A percentile compares a stretch with the other conserved stretches of the same genome.
Conservation (phyloP, 106 monocot species). For the Dioscorea alata region DNA sequence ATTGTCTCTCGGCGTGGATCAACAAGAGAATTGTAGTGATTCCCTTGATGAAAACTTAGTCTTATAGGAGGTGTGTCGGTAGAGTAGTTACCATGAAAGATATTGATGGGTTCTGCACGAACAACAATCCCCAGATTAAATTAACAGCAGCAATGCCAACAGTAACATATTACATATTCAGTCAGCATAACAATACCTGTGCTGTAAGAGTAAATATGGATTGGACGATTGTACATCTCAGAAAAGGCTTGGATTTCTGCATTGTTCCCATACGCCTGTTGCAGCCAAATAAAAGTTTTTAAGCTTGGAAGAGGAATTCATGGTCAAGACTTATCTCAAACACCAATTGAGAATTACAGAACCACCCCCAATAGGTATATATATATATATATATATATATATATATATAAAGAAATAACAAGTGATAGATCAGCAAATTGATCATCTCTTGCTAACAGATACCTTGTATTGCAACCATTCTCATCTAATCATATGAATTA, state of each 20-base stretch:
- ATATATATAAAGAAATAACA: too few species aligned
- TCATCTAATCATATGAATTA: too few species aligned
- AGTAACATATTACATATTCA: too few species aligned
- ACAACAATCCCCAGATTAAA: neutral
- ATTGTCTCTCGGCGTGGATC: constrained; percentile 70
- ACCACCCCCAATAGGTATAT: too few species aligned
- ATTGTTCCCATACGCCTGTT: constrained; percentile 96
- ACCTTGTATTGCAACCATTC: too few species aligned
- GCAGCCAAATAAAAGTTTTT: neutral
- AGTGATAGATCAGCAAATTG: too few species aligned
- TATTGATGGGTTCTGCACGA: constrained; percentile 93
- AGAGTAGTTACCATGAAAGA: constrained; percentile 88
- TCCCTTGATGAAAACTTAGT: constrained; percentile 91
- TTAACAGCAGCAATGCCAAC: too few species aligned
- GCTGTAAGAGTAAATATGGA: constrained; percentile 96
- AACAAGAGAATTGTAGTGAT: constrained; percentile 98
- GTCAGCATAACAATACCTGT: constrained; percentile 38
- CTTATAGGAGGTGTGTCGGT: constrained; percentile 94
- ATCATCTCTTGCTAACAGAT: too few species aligned
- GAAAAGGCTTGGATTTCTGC: constrained; percentile 91
- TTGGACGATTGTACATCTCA: constrained; percentile 99
- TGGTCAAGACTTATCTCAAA: too few species aligned
- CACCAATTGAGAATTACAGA: too few species aligned
- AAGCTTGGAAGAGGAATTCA: too few species aligned
- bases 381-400: too few species aligned